Evolutionary conservation across 2,329 filamentous ascomycete genomes (phyloP), one percentile per base, ranked within the genome.

Genomic region (Apiospora saccharicola): DNA sequence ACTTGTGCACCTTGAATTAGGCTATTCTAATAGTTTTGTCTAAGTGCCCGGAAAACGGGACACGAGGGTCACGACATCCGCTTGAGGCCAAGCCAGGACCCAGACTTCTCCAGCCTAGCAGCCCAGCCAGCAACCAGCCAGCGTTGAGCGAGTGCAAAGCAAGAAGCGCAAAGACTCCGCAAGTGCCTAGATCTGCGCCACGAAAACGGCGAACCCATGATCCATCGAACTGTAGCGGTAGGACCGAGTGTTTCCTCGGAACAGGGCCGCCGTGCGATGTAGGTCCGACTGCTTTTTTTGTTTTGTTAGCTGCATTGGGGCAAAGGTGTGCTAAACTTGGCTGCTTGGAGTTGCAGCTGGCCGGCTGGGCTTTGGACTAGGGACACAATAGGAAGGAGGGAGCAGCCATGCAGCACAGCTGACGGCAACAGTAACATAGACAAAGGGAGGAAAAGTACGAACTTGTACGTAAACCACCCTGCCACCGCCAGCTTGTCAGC

Each of bases 371-470:
- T 47, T 30, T 10, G 8, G 37, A 53, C 51, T 53, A 26, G 24
- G 49, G 13, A 30, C 53, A 19, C 26, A 37, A 61, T 61, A 61
- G 53, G 53, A 61, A 61, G 53, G 53, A 61, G 53, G 30, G 53
- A 37, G 30, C 53, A 61, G 53, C 53, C 53, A 61, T 37, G 30
- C 53, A 61, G 53, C 53, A 22, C 53, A 61, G 53, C 53, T 61
- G 53, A 61, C 53, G 22, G 53, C 53, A 37, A 61, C 34, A 61
- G 53, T 61, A 37, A 61, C n/a, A n/a, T n/a, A n/a, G 53, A 61
- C 53, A 57, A 34, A n/a, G n/a, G 6, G 26, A 26, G 12, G 51
- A 19, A 22, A 47, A 49, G 46, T 49, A 49, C 44, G 46, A 30
- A 22, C 10, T 10, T 10, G 19, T n/a, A 22, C 46, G 46, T 22